Conservation (phyloP, 1,284 basidiomycete genomes). For the Takashimella tepidaria region DNA sequence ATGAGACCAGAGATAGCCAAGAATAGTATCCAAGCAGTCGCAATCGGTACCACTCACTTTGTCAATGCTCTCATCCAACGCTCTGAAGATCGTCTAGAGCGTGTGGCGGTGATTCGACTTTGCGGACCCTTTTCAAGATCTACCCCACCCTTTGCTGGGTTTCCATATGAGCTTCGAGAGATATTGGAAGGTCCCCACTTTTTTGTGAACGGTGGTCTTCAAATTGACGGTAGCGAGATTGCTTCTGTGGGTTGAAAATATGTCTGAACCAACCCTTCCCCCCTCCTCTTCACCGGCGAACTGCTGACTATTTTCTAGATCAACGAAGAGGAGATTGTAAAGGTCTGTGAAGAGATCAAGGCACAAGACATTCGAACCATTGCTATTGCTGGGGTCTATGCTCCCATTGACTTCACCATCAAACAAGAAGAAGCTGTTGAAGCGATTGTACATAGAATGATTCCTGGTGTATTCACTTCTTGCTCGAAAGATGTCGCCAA, state of each 20-base stretch:
- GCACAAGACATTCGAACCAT: conserved; percentile 27
- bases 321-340: conserved; percentile 29
- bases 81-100: conserved; percentile 19
- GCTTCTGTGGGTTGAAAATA: conserved; percentile 9
- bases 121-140: conserved; percentile 29
- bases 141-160: conserved; percentile 31
- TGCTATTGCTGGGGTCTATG: conserved; percentile 32
- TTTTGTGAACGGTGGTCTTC: conserved; percentile 32
- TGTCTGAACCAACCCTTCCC: background rate
- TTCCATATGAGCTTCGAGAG: conserved; percentile 28
- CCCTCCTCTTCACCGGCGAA: no score
- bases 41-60: conserved; percentile 38
- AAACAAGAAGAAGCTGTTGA: conserved; percentile 35
- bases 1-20: background rate
- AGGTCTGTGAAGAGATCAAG: conserved; percentile 28
- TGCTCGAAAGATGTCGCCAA: conserved; percentile 37
- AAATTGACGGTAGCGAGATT: conserved; percentile 35
- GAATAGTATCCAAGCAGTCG: conserved; percentile 24
- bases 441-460: conserved; percentile 19
- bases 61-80: conserved; percentile 38
- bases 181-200: conserved; percentile 31
- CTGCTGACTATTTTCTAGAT: no score
- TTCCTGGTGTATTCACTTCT: conserved; percentile 26
- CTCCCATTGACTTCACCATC: conserved; percentile 32
- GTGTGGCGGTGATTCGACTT: conserved; percentile 36